Evolutionary conservation across 768 basidiomycete genomes (phyloP), one percentile per base, ranked within the genome.

Genomic region (Dioszegia aurantiaca): DNA sequence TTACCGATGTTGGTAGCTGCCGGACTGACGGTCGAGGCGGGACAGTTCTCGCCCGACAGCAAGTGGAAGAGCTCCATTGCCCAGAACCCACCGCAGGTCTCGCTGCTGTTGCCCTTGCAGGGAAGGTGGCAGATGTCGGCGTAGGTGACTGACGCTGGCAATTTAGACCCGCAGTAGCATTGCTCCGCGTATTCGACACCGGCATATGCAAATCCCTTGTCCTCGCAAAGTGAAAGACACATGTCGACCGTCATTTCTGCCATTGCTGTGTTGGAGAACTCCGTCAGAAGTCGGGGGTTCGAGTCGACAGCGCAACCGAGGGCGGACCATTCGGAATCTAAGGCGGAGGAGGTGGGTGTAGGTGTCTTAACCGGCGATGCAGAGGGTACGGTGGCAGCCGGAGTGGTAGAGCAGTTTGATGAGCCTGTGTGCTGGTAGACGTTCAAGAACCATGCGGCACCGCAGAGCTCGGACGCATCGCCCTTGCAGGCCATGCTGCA

Each of bases 141-240:
- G 63, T 68, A 76, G 17, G 45, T 33, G 52, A 74, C 55, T 28
- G 43, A 43, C 1, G 52, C 43, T 16, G 65, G 65, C 23, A 75
- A 28, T 21, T 62, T 53, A 47, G 64, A 68, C 9, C 68, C 72
- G 58, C 77, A 78, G 64, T 68, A 75, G 62, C 77, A 78, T 60
- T 78, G 65, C 42, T 69, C 60, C 24, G 73, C 76, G 59, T 61
- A 73, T 56, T 77, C 75, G 41, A 74, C 60, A 51, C 76, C 77
- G 51, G 72, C 75, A 55, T 60, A 77, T 12, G 58, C 60, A 73
- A 62, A 78, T 12, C 75, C 73, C 39, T 59, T 60, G 44, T 64
- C 66, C 49, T 76, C 70, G 60, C 77, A 78, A 39, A 59, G 40
- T 5, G 61, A 53, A 11, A 75, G 60, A 63, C 77, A 78, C 43